Evolutionary conservation across 75 land plant genomes (phyloP), one percentile per base, ranked within the genome.

Genomic region (Sequoiadendron giganteum): DNA sequence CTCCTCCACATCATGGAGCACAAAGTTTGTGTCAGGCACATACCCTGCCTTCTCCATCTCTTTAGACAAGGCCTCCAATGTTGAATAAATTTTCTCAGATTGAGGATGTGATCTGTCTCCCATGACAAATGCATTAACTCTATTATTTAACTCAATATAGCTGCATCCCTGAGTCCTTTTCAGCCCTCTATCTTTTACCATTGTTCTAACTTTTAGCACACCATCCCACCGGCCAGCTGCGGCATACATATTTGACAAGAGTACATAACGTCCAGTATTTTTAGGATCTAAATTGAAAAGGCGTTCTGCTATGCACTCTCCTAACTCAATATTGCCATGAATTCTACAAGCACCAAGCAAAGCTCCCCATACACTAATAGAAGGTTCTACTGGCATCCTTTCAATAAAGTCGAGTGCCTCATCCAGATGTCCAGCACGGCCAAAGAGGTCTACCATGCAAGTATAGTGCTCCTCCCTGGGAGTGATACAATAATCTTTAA

Each of bases 351-450:
- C 86, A 56, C 86, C 40, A 85, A 94, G 70, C 43, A 96, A 85
- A 8, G 97, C 93, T 28, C 91, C 91, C 97, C 97, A 95, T 32
- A 95, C 90, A n/a, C 89, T 89, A 68, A 91, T 88, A 88, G 92
- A 92, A 30, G 94, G 92, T 65, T 86, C 81, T 88, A 90, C 70
- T 85, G 95, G 92, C 94, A 94, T 95, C 19, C 15, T 49, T 10
- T 88, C 28, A 34, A 95, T 92, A 25, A 95, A 56, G 32, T 16
- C 36, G 49, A 79, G 77, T 19, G 87, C 90, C 85, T 92, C 91
- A 16, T 90, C 90, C 10, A 94, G 79, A 28, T 79, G 85, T 40
- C 95, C 92, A 34, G 93, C 89, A 48, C 96, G 89, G 32, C 94
- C 90, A 15, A 94, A 79, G 19, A 95, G 88, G 89, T 95, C 94